phyloP scores from a whole-genome alignment of 805 yeast genomes.

The Ogataea parapolymorpha region DNA sequence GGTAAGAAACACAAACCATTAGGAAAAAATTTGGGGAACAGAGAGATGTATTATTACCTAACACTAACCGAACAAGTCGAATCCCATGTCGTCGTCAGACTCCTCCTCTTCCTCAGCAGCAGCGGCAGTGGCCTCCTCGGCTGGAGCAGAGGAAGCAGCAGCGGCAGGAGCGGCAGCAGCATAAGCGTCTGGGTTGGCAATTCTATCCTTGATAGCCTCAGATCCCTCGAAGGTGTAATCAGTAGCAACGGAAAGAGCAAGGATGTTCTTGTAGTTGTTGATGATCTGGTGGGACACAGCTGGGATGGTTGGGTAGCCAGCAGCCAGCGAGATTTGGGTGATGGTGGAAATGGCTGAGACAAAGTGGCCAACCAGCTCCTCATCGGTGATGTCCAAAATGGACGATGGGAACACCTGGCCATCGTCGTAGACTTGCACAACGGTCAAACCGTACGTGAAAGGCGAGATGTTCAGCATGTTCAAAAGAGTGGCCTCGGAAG shows the following conservation, averaged over 20 bases:
- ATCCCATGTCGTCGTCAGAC: constrained; percentile 87
- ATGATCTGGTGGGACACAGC: constrained; percentile 98
- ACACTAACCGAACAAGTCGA: constrained; percentile 95
- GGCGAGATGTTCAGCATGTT: constrained; percentile 99
- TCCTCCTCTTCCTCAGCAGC: constrained; percentile 69
- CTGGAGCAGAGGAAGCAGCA: constrained; percentile 59
- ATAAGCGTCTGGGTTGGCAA: constrained; percentile 99
- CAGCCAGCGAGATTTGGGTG: constrained; percentile 95
- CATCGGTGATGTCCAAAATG: constrained; percentile 98
- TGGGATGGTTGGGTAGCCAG: constrained; percentile 99
- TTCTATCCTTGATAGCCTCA: constrained; percentile 98
- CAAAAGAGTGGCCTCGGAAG: constrained; percentile 97
- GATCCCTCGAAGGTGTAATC: constrained; percentile 99
- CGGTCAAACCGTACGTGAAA: constrained; percentile 97
- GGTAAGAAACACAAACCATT: constrained; percentile 1
- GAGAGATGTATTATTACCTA: neutral
- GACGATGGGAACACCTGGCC: constrained; percentile 97
- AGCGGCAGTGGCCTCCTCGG: constrained; percentile 67
- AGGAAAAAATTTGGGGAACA: neutral
- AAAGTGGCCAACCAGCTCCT: constrained; percentile 90
- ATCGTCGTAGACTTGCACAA: constrained; percentile 96
- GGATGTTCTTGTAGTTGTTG: constrained; percentile 98
- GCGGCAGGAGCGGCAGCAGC: constrained; percentile 99
- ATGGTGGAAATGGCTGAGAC: constrained; percentile 88
- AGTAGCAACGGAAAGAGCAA: constrained; percentile 97